These are phyloP conservation scores for Oryza meyeriana DNA, from an alignment of 176 grass and related monocot genomes.

Conservation along the genomic window DNA sequence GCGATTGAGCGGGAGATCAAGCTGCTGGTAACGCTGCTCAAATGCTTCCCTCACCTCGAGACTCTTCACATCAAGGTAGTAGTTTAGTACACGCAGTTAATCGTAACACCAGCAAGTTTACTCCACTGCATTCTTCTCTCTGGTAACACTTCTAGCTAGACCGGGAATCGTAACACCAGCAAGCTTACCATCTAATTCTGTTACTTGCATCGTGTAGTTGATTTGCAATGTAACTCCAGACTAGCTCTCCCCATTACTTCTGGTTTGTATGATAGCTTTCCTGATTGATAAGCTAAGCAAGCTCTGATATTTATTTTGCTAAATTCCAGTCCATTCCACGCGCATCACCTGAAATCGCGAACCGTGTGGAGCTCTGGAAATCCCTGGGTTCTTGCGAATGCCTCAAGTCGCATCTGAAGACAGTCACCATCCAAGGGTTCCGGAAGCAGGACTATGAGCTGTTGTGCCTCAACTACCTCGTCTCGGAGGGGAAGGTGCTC, in stretches of 20 bases:
- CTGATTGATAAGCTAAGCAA: background rate
- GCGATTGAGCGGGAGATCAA: background rate
- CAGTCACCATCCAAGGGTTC: background rate
- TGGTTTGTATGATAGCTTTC: background rate
- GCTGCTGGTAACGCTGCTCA: slow-evolving; percentile 25
- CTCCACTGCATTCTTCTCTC: no score
- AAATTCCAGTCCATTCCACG: background rate
- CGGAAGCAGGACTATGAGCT: background rate
- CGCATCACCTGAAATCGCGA: background rate
- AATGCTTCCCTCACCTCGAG: slow-evolving; percentile 32
- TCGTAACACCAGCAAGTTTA: no score
- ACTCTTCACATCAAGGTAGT: slow-evolving; percentile 33
- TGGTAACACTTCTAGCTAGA: no score
- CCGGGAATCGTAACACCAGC: background rate
- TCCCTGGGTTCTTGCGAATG: slow-evolving; percentile 1
- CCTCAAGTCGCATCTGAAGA: slow-evolving; percentile 36
- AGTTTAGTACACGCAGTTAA: no score
- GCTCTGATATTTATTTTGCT: background rate
- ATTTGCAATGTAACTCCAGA: no score
- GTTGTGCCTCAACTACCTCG: background rate
- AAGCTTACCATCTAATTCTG: background rate
- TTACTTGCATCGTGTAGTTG: background rate
- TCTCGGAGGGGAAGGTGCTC: background rate
- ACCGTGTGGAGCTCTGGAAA: slow-evolving; percentile 12
- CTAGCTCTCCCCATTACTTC: background rate